Evolutionary conservation across 768 basidiomycete species (phyloP).

Genomic region (Agaricus sinodeliciosus): DNA sequence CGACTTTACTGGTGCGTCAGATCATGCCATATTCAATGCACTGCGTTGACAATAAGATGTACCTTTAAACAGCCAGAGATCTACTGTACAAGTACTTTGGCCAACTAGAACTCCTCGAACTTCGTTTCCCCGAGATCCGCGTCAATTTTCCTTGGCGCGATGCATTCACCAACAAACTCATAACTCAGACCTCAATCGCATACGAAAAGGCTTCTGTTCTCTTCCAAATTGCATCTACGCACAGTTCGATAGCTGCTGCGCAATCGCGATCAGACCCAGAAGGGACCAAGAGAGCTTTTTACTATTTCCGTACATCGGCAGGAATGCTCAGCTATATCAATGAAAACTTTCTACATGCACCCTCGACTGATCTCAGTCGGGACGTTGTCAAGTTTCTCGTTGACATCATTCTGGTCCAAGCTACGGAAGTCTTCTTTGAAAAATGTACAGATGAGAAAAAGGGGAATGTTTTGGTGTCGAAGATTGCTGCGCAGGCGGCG

Average conservation of each 20-base stretch:
- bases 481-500: constrained; percentile 80
- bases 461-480: constrained; percentile 64
- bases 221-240: constrained; percentile 92
- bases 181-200: constrained; percentile 92
- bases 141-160: constrained; percentile 97
- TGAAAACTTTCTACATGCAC: constrained; percentile 98
- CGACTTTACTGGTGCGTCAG: constrained; percentile 75
- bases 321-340: constrained; percentile 99
- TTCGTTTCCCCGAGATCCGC: constrained; percentile 93
- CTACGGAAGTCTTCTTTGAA: constrained; percentile 94
- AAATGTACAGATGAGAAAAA: constrained; percentile 94
- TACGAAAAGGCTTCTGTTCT: constrained; percentile 98
- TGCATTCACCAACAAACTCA: constrained; percentile 91
- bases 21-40: background rate
- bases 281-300: constrained; percentile 88
- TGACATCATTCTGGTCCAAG: constrained; percentile 85
- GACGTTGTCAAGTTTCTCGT: constrained; percentile 94
- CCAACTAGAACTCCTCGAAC: constrained; percentile 93
- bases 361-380: constrained; percentile 87
- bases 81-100: constrained; percentile 99
- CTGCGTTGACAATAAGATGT: background rate
- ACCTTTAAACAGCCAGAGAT: constrained; percentile 58
- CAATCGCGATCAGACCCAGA: constrained; percentile 87
- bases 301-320: constrained; percentile 83
- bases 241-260: constrained; percentile 83